A percentile compares a stretch with the other conserved stretches of the same genome.
phyloP scores from a whole-genome alignment of 768 basidiomycete genomes.

The Leccinum fibrillosum region DNA sequence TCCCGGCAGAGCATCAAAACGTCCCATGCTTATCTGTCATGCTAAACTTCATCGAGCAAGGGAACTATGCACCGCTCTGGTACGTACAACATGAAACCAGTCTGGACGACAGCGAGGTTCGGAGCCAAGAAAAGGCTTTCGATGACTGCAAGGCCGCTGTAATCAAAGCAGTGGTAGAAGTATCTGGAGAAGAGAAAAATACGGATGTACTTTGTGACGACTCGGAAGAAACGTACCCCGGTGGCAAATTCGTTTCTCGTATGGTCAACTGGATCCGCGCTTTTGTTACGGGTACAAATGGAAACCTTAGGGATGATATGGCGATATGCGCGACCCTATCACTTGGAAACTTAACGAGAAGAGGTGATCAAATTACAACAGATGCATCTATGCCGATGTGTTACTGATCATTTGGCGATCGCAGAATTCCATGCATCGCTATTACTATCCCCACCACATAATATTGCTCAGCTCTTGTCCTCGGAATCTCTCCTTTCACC shows the following conservation, averaged over 20 bases:
- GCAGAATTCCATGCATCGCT: slow-evolving; percentile 58
- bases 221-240: slow-evolving; percentile 50
- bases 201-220: slow-evolving; percentile 76
- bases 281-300: slow-evolving; percentile 41
- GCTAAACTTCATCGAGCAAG: slow-evolving; percentile 72
- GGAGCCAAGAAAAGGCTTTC: slow-evolving; percentile 69
- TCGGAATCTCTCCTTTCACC: slow-evolving; percentile 54
- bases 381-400: not conserved
- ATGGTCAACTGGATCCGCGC: slow-evolving; percentile 76
- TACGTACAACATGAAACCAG: slow-evolving; percentile 34
- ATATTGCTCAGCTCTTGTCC: slow-evolving; percentile 58
- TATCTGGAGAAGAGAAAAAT: slow-evolving; percentile 78
- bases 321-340: slow-evolving; percentile 80
- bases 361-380: slow-evolving; percentile 46
- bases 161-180: slow-evolving; percentile 82
- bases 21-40: slow-evolving; percentile 60
- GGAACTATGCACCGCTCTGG: slow-evolving; percentile 68
- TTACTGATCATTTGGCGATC: slow-evolving; percentile 8
- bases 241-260: slow-evolving; percentile 67
- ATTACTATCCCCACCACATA: slow-evolving; percentile 63
- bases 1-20: slow-evolving; percentile 53
- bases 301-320: slow-evolving; percentile 62
- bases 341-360: slow-evolving; percentile 76
- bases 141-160: slow-evolving; percentile 82
- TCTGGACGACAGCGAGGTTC: slow-evolving; percentile 41